A percentile compares a stretch with the other conserved stretches of the same genome.
Conservation (phyloP, 345 rosid species). For the Acer campestre region DNA sequence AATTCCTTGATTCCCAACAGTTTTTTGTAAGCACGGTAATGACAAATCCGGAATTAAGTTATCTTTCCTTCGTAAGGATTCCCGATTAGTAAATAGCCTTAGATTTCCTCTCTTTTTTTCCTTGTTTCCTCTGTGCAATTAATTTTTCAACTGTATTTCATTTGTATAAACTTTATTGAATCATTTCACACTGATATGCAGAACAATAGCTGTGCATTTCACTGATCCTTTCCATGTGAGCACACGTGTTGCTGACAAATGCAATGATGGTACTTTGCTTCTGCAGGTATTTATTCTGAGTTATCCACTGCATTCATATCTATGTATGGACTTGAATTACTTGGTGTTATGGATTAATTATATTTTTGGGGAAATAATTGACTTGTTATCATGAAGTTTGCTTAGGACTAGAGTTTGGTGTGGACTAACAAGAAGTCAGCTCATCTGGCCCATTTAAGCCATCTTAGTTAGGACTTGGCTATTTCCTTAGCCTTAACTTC, state of each 20-base stretch:
- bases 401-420: background rate
- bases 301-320: constrained; percentile 6
- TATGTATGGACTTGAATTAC: background rate
- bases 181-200: constrained; percentile 31
- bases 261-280: constrained; percentile 79
- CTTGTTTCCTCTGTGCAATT: background rate
- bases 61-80: too few species aligned
- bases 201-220: constrained; percentile 96
- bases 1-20: too few species aligned
- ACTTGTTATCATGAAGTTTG: background rate
- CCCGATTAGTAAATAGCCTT: too few species aligned
- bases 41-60: too few species aligned
- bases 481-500: background rate
- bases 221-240: constrained; percentile 91
- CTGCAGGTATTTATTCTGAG: constrained; percentile 64
- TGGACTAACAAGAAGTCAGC: background rate
- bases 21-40: too few species aligned
- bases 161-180: constrained; percentile 13
- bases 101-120: background rate
- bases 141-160: background rate
- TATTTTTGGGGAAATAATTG: background rate
- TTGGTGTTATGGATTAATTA: background rate
- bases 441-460: background rate
- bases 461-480: background rate
- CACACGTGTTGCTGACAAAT: constrained; percentile 75